phyloP scores from a whole-genome alignment of 1,139 yeast genomes.

The Blastobotrys indianensis region DNA sequence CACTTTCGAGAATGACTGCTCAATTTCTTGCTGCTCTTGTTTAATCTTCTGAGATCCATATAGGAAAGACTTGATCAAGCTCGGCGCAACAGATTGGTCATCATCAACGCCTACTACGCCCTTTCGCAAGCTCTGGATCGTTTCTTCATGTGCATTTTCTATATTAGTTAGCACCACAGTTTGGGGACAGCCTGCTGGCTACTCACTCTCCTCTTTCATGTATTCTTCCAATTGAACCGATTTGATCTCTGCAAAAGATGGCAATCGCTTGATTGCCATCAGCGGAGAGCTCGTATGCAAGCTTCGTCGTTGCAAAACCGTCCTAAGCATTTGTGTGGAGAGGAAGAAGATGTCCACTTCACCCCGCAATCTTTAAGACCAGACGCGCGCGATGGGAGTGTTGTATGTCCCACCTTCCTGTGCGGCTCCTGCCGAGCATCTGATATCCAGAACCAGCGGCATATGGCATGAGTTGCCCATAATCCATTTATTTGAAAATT shows the following conservation, averaged over 20 bases:
- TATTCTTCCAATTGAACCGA: conserved; percentile 32
- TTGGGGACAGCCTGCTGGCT: neutral
- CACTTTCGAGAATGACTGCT: conserved; percentile 34
- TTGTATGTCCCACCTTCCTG: no score
- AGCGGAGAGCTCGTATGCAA: no score
- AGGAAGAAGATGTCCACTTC: no score
- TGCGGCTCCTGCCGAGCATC: no score
- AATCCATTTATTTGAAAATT: no score
- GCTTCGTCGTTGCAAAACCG: no score
- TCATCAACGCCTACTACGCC: conserved; percentile 15
- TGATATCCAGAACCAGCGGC: no score
- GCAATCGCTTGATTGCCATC: conserved; percentile 23
- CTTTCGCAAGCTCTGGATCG: conserved; percentile 18
- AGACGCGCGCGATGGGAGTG: no score
- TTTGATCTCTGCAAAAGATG: conserved; percentile 34
- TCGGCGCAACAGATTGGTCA: conserved; percentile 17
- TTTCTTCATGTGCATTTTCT: conserved; percentile 5
- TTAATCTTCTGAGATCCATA: conserved; percentile 36
- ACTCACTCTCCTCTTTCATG: conserved; percentile 23
- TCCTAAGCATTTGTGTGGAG: no score
- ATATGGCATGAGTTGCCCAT: no score
- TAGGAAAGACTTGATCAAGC: conserved; percentile 34
- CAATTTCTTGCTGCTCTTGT: conserved; percentile 33
- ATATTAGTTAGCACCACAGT: neutral
- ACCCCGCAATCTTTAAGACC: no score